These are phyloP conservation scores for Spongispora temasekensis DNA, from an alignment of 1,284 basidiomycete species.

Conservation along the genomic window DNA sequence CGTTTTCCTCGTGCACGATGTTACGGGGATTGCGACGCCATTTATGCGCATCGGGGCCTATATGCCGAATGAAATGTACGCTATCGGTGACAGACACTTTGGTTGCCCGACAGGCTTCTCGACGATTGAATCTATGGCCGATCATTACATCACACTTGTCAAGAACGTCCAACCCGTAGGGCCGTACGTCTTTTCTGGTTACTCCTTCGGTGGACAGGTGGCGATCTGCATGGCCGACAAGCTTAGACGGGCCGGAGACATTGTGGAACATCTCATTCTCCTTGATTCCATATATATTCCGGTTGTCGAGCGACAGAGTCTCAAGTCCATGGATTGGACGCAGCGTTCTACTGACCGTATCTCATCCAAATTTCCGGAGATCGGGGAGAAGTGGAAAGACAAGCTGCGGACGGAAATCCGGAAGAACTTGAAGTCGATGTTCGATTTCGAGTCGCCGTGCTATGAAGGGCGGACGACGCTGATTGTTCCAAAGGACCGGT, in stretches of 20 bases:
- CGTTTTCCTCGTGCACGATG: constrained; percentile 32
- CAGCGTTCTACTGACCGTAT: constrained; percentile 33
- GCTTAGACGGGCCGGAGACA: constrained; percentile 23
- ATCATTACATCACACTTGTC: constrained; percentile 33
- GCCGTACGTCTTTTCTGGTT: constrained; percentile 29
- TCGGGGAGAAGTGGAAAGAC: constrained; percentile 33
- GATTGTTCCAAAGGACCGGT: constrained; percentile 32
- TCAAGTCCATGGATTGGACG: constrained; percentile 34
- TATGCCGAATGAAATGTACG: constrained; percentile 36
- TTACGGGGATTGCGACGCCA: constrained; percentile 34
- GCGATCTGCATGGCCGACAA: constrained; percentile 30
- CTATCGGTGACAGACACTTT: constrained; percentile 33
- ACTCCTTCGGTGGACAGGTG: constrained; percentile 33
- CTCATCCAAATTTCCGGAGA: constrained; percentile 32
- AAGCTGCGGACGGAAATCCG: constrained; percentile 29
- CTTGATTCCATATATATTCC: constrained; percentile 34
- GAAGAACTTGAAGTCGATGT: constrained; percentile 34
- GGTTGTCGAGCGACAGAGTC: constrained; percentile 23
- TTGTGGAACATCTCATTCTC: constrained; percentile 25
- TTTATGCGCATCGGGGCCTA: constrained; percentile 35
- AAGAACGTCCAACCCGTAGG: constrained; percentile 26
- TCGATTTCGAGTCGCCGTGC: constrained; percentile 30
- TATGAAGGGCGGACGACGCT: constrained; percentile 28
- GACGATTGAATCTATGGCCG: constrained; percentile 31
- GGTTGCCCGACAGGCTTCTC: constrained; percentile 31